phyloP scores from a whole-genome alignment of 2,329 filamentous ascomycete genomes.

The Nemania sp. region DNA sequence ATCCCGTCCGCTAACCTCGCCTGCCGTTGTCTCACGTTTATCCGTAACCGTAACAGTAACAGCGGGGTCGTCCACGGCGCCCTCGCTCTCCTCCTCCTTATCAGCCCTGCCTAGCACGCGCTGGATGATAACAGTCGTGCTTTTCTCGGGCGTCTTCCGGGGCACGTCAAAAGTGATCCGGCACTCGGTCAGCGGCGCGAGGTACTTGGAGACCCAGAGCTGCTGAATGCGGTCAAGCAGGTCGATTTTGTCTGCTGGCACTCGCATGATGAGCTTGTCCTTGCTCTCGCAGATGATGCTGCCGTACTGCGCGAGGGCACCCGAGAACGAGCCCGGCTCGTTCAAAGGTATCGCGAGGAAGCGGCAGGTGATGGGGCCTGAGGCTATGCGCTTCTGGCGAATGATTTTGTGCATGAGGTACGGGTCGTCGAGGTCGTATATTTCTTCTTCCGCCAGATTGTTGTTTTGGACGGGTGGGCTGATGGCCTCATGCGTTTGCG shows the following conservation, averaged over 20 bases:
- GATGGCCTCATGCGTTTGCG: not conserved
- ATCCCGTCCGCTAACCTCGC: not conserved
- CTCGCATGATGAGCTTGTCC: constrained; percentile 35
- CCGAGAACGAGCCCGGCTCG: constrained; percentile 9
- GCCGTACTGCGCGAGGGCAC: constrained; percentile 37
- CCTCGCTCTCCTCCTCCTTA: not conserved
- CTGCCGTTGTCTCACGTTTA: not conserved
- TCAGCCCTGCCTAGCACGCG: not conserved
- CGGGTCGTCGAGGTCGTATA: constrained; percentile 35
- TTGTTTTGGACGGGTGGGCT: not conserved
- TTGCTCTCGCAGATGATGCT: constrained; percentile 32
- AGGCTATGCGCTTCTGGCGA: not conserved
- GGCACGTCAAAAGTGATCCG: constrained; percentile 35
- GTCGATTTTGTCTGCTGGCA: constrained; percentile 7
- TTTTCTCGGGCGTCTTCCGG: not conserved
- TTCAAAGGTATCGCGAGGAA: constrained; percentile 16
- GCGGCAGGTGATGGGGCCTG: constrained; percentile 24
- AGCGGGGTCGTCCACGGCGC: not conserved
- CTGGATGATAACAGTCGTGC: constrained; percentile 50
- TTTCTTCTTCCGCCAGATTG: not conserved
- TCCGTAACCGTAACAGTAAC: not conserved
- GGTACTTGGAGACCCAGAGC: constrained; percentile 43
- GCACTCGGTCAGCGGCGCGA: constrained; percentile 31
- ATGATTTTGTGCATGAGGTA: constrained; percentile 3
- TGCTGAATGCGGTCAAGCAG: constrained; percentile 27